Evolutionary conservation across 805 yeast genomes (phyloP).

Genomic region (Ogataea philodendri): DNA sequence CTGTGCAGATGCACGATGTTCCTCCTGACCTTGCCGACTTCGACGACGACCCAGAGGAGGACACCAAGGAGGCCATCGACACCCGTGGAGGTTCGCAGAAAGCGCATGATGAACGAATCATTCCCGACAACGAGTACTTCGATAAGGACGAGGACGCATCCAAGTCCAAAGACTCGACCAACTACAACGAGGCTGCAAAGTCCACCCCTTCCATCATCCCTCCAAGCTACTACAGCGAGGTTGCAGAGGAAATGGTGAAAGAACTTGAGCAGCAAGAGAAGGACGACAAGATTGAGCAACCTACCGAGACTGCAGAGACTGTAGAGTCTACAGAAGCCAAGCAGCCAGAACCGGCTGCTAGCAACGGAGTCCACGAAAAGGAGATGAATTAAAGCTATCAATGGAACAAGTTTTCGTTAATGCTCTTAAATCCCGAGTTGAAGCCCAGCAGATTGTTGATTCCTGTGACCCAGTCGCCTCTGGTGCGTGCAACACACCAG

Average conservation of each 20-base stretch:
- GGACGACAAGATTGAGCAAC: constrained; percentile 4
- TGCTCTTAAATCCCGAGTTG: constrained; percentile 72
- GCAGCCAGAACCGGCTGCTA: background rate
- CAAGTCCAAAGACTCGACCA: constrained; percentile 23
- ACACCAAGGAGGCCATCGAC: constrained; percentile 72
- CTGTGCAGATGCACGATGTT: constrained; percentile 87
- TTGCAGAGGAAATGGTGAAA: constrained; percentile 31
- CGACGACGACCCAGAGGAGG: constrained; percentile 81
- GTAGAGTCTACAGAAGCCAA: too few relatives aligned
- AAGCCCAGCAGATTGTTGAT: constrained; percentile 86
- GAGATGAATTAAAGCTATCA: constrained; percentile 5
- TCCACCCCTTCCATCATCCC: constrained; percentile 22
- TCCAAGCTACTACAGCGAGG: constrained; percentile 25
- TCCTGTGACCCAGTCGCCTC: constrained; percentile 90
- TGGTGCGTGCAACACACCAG: constrained; percentile 82
- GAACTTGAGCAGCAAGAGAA: constrained; percentile 25
- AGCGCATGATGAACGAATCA: constrained; percentile 73
- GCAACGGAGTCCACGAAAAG: constrained; percentile 1
- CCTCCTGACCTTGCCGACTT: constrained; percentile 86
- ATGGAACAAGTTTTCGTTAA: constrained; percentile 11
- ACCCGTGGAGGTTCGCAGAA: constrained; percentile 88
- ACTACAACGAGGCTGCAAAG: constrained; percentile 16
- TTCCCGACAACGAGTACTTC: constrained; percentile 75
- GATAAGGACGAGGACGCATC: constrained; percentile 55
- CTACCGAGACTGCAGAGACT: background rate